Percentiles rank a stretch among this genome's conserved stretches.
Conservation (phyloP, 345 rosid genomes). For the Mercurialis annua region DNA sequence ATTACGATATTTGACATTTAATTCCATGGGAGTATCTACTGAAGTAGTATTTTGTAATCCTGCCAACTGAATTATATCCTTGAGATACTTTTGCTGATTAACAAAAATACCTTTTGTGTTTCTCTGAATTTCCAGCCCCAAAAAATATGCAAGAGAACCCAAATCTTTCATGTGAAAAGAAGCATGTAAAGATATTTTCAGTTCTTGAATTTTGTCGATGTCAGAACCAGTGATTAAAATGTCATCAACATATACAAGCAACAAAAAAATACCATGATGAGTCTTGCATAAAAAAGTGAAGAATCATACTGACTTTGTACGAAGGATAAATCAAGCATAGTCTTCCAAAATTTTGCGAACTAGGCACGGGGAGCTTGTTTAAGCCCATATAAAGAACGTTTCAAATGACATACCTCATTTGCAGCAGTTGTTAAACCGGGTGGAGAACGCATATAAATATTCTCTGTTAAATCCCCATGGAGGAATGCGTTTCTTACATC, state of each 20-base stretch:
- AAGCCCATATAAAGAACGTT: background rate
- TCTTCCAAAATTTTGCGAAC: background rate
- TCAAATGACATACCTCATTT: no score
- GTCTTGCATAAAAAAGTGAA: background rate
- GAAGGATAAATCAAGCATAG: no score
- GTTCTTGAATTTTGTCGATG: background rate
- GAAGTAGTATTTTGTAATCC: no score
- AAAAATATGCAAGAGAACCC: background rate
- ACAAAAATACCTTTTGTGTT: background rate
- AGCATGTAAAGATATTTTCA: background rate
- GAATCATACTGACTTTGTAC: constrained; percentile 8
- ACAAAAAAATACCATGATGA: no score
- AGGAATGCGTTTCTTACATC: background rate
- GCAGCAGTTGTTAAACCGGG: background rate
- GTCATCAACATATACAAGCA: constrained; percentile 6
- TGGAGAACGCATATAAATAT: background rate
- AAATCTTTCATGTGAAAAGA: constrained; percentile 7
- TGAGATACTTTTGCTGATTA: background rate
- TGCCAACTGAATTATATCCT: background rate
- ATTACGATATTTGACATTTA: no score
- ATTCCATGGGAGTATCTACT: no score
- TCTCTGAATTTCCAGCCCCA: background rate
- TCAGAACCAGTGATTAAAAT: background rate
- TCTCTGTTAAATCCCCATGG: background rate
- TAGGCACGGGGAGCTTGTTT: background rate